phyloP scores from a whole-genome alignment of 148 eudicot genomes.

The Chenopodium album region DNA sequence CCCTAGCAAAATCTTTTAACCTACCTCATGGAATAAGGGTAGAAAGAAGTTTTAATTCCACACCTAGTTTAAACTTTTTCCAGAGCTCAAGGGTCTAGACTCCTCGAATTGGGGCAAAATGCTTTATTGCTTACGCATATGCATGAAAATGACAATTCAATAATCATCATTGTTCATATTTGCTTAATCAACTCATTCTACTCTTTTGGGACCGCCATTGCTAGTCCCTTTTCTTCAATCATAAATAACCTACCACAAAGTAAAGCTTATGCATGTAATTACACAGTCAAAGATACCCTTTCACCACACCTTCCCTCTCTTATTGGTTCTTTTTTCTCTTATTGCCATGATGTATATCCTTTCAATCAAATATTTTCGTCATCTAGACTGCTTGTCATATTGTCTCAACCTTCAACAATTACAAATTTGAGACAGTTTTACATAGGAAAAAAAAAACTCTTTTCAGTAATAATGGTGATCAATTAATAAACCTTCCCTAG shows the following conservation, averaged over 20 bases:
- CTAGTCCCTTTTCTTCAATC: not conserved
- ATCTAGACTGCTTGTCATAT: no score
- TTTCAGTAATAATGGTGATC: no score
- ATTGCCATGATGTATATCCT: not conserved
- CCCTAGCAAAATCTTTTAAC: no score
- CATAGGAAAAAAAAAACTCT: no score
- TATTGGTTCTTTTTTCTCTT: not conserved
- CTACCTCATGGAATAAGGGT: not conserved
- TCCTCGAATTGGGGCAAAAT: slow-evolving; percentile 31
- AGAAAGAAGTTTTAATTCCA: not conserved
- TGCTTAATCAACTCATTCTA: not conserved
- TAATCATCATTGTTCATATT: not conserved
- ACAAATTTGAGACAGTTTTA: no score
- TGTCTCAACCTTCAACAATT: no score
- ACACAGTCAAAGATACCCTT: slow-evolving; percentile 11
- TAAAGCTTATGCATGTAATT: not conserved
- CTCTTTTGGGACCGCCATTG: slow-evolving; percentile 31
- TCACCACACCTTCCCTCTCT: not conserved
- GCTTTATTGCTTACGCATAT: slow-evolving; percentile 28
- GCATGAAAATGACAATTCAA: slow-evolving; percentile 35
- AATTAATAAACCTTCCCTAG: no score
- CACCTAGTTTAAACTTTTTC: not conserved
- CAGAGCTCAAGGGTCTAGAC: slow-evolving; percentile 4
- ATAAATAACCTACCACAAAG: not conserved
- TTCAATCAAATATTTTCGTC: not conserved